Evolutionary conservation across 495 filamentous ascomycete species (phyloP).

Genomic region (Hyphodiscus hymeniophilus): DNA sequence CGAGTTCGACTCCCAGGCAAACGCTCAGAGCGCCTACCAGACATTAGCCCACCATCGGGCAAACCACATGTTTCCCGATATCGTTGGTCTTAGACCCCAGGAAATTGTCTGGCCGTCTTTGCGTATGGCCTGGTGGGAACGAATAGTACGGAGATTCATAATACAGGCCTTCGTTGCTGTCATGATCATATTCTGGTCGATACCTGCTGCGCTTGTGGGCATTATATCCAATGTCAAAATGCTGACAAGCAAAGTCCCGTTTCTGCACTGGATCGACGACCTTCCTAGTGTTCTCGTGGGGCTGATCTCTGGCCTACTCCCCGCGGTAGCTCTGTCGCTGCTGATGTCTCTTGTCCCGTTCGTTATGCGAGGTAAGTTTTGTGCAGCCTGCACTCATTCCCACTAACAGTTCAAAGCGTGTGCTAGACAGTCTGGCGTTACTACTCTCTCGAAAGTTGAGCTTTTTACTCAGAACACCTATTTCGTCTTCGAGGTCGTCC

Average conservation of each 20-base stretch:
- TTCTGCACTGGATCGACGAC: constrained; percentile 54
- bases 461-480: constrained; percentile 83
- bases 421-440: constrained; percentile 72
- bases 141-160: constrained; percentile 61
- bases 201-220: constrained; percentile 83
- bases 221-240: constrained; percentile 77
- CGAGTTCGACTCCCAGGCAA: constrained; percentile 72
- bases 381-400: not conserved
- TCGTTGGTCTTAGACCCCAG: constrained; percentile 72
- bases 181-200: constrained; percentile 91
- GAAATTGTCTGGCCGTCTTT: constrained; percentile 89
- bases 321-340: constrained; percentile 66
- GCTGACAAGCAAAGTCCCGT: constrained; percentile 37
- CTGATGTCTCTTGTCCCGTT: constrained; percentile 87
- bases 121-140: constrained; percentile 80
- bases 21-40: constrained; percentile 82
- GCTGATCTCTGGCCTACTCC: constrained; percentile 77
- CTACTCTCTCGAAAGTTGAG: constrained; percentile 70
- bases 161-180: constrained; percentile 61
- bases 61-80: constrained; percentile 81
- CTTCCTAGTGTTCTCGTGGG: constrained; percentile 67
- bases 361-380: constrained; percentile 45
- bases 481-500: constrained; percentile 90
- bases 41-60: constrained; percentile 81
- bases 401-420: constrained; percentile 32